Evolutionary conservation across 805 yeast genomes (phyloP), one percentile per base, ranked within the genome.

Genomic region (Metschnikowia matae): DNA sequence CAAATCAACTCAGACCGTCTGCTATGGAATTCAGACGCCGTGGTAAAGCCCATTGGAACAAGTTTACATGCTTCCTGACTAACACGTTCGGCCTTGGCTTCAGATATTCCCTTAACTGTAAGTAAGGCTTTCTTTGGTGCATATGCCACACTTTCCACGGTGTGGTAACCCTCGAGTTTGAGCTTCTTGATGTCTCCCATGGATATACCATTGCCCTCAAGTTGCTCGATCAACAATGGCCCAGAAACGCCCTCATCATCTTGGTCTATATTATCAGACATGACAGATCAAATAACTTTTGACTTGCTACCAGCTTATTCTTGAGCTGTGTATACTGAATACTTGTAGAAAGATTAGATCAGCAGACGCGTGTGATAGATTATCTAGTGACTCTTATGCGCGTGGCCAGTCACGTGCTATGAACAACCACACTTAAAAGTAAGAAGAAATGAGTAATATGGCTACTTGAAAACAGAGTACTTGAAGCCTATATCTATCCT

Each of bases 21-120:
- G 60, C 84, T 82, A 66, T 90, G 97, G 65, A 89, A 89, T 65
- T 90, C 97, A 1, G 96, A 85, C 2, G 98, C 99, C 0, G 98
- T 92, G 20, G 97, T 92, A 73, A 94, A 94, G 0, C 99, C 99
- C 84, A 94, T 81, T 6, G 96, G 97, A 2, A 92, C 97, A 44
- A 84, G 71, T 60, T 87, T 84, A 37, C 92, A 79, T 0, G 98
- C 97, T 60, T 89, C 97, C 40, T 77, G 77, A 46, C 91, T 73
- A 46, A 94, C 72, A 57, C 83, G 83, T 60, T 89, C 97, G 0
- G 97, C 97, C 65, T 94, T 94, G 48, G 92, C 92, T 63, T 94
- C 99, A 10, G 96, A 87, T 34, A 94, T 90, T 41, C 99, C 99
- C 65, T 89, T 90, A 37, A 94, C 87, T 6, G 79, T 78, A 40